Evolutionary conservation across 352 stramenopile species (phyloP).

Genomic region (Phytophthora aleatoria): DNA sequence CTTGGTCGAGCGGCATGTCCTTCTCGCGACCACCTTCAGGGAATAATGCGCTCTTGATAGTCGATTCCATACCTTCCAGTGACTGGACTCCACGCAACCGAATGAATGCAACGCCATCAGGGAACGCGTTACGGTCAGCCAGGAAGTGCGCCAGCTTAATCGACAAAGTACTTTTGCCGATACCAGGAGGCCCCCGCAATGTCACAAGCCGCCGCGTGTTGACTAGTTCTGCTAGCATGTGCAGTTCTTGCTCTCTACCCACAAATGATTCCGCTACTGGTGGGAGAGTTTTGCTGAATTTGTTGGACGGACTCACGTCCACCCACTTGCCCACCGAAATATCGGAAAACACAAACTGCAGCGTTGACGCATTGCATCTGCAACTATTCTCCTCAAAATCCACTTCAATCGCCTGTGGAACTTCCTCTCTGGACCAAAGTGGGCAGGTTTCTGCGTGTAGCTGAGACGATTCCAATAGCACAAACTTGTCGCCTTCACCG

Average conservation of each 20-base stretch:
- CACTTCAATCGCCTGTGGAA: conserved; percentile 52
- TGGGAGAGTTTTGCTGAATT: conserved; percentile 71
- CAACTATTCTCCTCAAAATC: conserved; percentile 53
- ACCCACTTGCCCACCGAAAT: conserved; percentile 78
- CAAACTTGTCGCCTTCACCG: conserved; percentile 75
- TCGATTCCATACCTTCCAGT: conserved; percentile 73
- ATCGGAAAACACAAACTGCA: conserved; percentile 73
- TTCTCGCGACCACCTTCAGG: conserved; percentile 67
- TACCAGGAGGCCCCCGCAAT: conserved; percentile 70
- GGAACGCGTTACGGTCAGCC: conserved; percentile 71
- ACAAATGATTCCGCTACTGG: conserved; percentile 73
- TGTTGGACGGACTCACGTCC: conserved; percentile 73
- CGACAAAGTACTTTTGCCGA: conserved; percentile 80
- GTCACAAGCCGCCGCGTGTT: conserved; percentile 72
- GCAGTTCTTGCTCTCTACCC: conserved; percentile 73
- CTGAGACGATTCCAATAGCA: conserved; percentile 72
- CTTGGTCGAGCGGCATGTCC: conserved; percentile 62
- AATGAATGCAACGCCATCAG: conserved; percentile 78
- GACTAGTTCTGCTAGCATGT: conserved; percentile 66
- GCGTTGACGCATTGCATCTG: conserved; percentile 53
- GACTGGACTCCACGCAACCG: conserved; percentile 70
- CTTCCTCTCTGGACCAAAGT: conserved; percentile 33
- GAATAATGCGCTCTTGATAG: conserved; percentile 72
- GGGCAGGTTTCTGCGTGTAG: conserved; percentile 61
- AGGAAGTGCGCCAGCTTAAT: conserved; percentile 78